Evolutionary conservation across 2,329 filamentous ascomycete species (phyloP).

Genomic region (Plectosphaerella sp.): DNA sequence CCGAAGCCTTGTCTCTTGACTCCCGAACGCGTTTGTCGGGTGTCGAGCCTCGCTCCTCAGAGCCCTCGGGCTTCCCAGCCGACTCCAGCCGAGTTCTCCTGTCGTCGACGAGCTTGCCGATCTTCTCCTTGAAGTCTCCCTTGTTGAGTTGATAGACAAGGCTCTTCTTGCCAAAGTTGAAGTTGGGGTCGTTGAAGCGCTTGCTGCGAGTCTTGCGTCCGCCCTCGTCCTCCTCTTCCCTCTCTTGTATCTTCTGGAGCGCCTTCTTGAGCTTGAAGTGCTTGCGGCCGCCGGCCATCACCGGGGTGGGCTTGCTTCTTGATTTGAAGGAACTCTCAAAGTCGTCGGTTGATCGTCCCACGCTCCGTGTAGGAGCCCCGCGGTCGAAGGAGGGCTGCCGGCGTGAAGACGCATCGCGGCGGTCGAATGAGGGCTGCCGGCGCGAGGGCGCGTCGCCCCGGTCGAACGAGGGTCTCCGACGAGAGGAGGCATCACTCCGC

Average conservation of each 20-base stretch:
- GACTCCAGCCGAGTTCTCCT: neutral
- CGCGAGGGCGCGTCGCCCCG: neutral
- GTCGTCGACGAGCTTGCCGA: constrained; percentile 9
- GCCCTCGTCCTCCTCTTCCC: constrained; percentile 22
- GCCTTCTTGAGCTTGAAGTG: constrained; percentile 48
- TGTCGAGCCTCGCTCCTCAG: too few relatives aligned
- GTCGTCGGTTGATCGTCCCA: too few relatives aligned
- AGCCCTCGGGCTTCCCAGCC: too few relatives aligned
- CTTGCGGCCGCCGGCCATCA: constrained; percentile 6
- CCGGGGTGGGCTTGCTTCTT: neutral
- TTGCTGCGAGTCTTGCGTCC: constrained; percentile 41
- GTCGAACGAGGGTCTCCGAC: neutral
- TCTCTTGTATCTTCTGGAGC: constrained; percentile 35
- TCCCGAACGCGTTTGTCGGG: too few relatives aligned
- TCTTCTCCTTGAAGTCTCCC: constrained; percentile 31
- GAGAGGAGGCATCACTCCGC: constrained; percentile 12
- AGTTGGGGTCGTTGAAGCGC: constrained; percentile 47
- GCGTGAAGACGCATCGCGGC: constrained; percentile 18
- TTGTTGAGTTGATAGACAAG: constrained; percentile 50
- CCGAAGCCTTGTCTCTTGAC: too few relatives aligned
- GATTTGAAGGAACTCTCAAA: too few relatives aligned
- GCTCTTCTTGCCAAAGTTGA: constrained; percentile 49
- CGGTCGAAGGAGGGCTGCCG: constrained; percentile 1
- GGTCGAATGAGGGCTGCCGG: constrained; percentile 1
- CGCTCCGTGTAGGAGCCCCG: too few relatives aligned